Base-by-base conservation (phyloP, 202 grass and related monocot species). In the Schoenoplectus tabernaemontani region DNA sequence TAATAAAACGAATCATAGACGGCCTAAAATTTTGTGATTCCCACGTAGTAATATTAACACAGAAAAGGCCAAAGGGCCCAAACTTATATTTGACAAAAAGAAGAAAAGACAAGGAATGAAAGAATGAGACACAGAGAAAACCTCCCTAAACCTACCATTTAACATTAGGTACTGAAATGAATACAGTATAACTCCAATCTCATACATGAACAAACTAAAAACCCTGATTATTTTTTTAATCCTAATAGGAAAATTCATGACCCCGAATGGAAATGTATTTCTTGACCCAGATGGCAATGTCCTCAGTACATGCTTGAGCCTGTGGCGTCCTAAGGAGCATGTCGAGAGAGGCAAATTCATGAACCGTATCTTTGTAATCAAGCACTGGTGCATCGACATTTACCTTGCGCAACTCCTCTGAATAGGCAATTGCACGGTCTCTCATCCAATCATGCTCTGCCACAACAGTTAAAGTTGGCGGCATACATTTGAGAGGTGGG, bases 401-500 rank as follows among this genome's bases (percentile, higher is more conserved):
- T 33, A 96, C 93, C 63, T 93, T 96, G 64, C 93, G 88, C 38
- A 96, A 88, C 82, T 93, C 93, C 86, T 96, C 93, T 3, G 93
- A 96, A 77, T 96, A 96, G 33, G 93, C 93, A 64, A 96, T 96
- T 0, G 93, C 93, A 57, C 93, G 81, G 86, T 96, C 93, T 42
- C 93, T 93, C 93, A 96, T 96, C 90, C 93, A 96, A 81, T 96
- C 93, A 84, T 96, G 90, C 63, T 96, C 93, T 23, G 93, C 93
- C 16, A 96, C 86, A 38, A 96, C 85, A 59, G 88, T 96, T 79
- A 96, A 83, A 37, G 90, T 96, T 0, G 93, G 90, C 0, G 93
- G 93, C 93, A 96, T 96, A 68, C 76, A 89, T 82, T 96, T 96
- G 17, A 96, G 69, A 48, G 90, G 90, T 0, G 90, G 90, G 28